Conservation (phyloP, 805 yeast genomes). For the Myxozyma mucilagina region DNA sequence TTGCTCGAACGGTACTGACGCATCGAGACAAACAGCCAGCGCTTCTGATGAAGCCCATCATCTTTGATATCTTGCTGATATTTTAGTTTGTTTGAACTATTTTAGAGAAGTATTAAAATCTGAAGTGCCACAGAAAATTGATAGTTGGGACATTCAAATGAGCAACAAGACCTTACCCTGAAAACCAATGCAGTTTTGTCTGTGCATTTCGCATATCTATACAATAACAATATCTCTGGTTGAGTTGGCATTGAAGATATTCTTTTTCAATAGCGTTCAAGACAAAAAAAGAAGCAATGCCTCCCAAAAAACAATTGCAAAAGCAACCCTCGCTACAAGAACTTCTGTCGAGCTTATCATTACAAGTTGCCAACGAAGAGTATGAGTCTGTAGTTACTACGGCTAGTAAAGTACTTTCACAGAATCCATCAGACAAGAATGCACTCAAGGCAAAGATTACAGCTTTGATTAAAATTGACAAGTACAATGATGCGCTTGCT, state of each 20-base stretch:
- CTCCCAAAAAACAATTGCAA: conserved; percentile 9
- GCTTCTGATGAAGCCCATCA: too few species aligned
- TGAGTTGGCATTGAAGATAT: not conserved
- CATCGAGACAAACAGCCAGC: too few species aligned
- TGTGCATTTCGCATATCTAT: not conserved
- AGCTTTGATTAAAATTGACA: conserved; percentile 61
- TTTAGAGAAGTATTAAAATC: too few species aligned
- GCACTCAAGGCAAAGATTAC: conserved; percentile 50
- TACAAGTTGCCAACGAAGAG: conserved; percentile 43
- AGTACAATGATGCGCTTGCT: conserved; percentile 51
- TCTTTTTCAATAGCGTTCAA: not conserved
- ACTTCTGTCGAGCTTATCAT: conserved; percentile 42
- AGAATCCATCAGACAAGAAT: conserved; percentile 36
- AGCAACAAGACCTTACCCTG: too few species aligned
- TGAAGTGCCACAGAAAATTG: too few species aligned
- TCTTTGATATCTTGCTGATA: too few species aligned
- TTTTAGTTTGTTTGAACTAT: too few species aligned
- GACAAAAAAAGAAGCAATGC: conserved; percentile 4
- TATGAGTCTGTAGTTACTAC: conserved; percentile 42
- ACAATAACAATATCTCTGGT: not conserved
- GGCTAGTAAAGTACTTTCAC: conserved; percentile 38
- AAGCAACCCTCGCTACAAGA: conserved; percentile 19
- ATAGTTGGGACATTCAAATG: too few species aligned
- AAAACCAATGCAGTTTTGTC: too few species aligned
- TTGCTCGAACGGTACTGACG: too few species aligned